Evolutionary conservation across 768 basidiomycete species (phyloP).

Genomic region (Cyclocybe cylindracea): DNA sequence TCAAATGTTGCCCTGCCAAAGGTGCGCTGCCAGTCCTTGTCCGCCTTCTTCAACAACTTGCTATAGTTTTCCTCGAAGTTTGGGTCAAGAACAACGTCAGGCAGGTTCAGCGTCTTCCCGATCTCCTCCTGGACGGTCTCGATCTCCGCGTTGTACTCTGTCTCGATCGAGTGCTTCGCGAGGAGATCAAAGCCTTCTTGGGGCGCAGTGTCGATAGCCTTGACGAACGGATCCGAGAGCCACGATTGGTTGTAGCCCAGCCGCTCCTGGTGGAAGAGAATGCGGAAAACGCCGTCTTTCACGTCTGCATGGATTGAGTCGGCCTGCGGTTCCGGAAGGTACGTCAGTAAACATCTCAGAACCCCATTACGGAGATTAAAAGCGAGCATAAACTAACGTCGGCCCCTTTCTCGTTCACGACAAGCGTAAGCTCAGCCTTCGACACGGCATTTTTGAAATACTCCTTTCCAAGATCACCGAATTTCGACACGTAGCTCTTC

Average conservation of each 20-base stretch:
- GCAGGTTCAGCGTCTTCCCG: slow-evolving; percentile 25
- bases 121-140: slow-evolving; percentile 29
- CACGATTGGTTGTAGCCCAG: slow-evolving; percentile 34
- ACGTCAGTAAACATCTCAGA: too few species aligned
- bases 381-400: slow-evolving; percentile 14
- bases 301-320: slow-evolving; percentile 33
- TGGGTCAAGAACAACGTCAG: slow-evolving; percentile 36
- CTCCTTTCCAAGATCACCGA: slow-evolving; percentile 33
- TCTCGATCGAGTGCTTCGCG: slow-evolving; percentile 34
- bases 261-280: slow-evolving; percentile 33
- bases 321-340: slow-evolving; percentile 16
- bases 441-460: slow-evolving; percentile 40
- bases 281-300: slow-evolving; percentile 40
- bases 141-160: slow-evolving; percentile 29
- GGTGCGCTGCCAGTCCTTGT: slow-evolving; percentile 26
- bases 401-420: slow-evolving; percentile 33
- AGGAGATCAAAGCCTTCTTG: slow-evolving; percentile 31
- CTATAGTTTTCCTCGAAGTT: slow-evolving; percentile 38
- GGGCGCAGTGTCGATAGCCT: slow-evolving; percentile 34
- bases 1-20: slow-evolving; percentile 26
- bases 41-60: slow-evolving; percentile 22
- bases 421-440: slow-evolving; percentile 31
- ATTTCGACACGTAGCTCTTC: slow-evolving; percentile 28
- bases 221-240: slow-evolving; percentile 24
- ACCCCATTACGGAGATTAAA: background rate